A percentile compares a stretch with the other conserved stretches of the same genome.
phyloP scores from a whole-genome alignment of 495 filamentous ascomycete species.

The Apodospora peruviana region DNA sequence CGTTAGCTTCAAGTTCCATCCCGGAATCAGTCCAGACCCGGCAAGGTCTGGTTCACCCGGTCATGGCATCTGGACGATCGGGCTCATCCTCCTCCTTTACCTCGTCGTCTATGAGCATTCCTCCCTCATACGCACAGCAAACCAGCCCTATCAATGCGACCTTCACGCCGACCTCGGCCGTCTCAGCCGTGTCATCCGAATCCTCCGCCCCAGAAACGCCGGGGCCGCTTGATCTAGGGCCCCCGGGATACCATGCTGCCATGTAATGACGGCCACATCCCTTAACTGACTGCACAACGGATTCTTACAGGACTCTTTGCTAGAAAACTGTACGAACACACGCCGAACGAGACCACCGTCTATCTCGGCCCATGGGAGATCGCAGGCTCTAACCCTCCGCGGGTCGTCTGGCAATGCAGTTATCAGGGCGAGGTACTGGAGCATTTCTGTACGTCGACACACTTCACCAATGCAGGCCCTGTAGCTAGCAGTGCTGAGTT shows the following conservation, averaged over 20 bases:
- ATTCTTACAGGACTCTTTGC: conserved; percentile 11
- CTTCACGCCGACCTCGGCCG: conserved; percentile 28
- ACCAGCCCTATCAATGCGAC: conserved; percentile 23
- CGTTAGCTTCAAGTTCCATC: too few species aligned
- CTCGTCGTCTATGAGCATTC: conserved; percentile 23
- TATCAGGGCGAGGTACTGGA: conserved; percentile 32
- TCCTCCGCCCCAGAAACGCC: conserved; percentile 25
- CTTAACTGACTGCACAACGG: conserved; percentile 3
- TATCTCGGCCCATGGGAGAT: conserved; percentile 36
- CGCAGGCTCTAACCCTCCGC: conserved; percentile 18
- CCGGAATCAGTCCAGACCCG: too few species aligned
- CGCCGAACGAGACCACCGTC: conserved; percentile 25
- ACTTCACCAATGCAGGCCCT: not conserved
- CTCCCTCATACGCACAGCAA: conserved; percentile 22
- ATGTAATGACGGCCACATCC: conserved; percentile 20
- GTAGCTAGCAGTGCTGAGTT: conserved; percentile 3
- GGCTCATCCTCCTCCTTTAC: conserved; percentile 32
- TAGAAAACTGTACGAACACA: conserved; percentile 29
- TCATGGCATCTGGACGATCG: conserved; percentile 19
- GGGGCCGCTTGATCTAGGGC: conserved; percentile 30
- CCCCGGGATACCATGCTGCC: conserved; percentile 32
- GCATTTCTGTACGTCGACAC: conserved; percentile 25
- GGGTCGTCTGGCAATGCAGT: conserved; percentile 30
- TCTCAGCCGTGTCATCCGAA: conserved; percentile 25
- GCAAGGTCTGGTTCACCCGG: too few species aligned